Base-by-base conservation (phyloP, 1,284 basidiomycete species). In the Pseudozyma thailandica region DNA sequence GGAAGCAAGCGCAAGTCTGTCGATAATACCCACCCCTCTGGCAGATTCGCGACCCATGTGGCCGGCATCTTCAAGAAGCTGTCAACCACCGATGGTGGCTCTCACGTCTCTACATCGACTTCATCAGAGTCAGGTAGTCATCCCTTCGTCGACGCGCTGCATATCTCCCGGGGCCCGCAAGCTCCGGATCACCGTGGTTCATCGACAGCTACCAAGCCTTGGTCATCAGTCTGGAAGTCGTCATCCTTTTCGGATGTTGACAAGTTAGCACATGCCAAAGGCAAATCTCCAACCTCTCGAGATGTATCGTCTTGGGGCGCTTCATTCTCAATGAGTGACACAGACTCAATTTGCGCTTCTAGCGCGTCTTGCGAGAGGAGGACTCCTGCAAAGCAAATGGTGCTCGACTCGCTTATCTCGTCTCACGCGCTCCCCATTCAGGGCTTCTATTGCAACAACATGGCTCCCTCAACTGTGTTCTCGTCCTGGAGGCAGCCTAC, bases 341-440 rank as follows among this genome's bases (percentile, higher is more conserved):
- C n/a, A n/a, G n/a, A n/a, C n/a, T n/a, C n/a, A n/a, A n/a, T n/a
- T n/a, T n/a, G n/a, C n/a, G n/a, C n/a, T n/a, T n/a, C n/a, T n/a
- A n/a, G n/a, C n/a, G n/a, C n/a, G n/a, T n/a, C n/a, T n/a, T n/a
- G n/a, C n/a, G n/a, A n/a, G n/a, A n/a, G n/a, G n/a, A n/a, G 20
- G 3, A n/a, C 31, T 8, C 20, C 46, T 18, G 50, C 43, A 4
- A 38, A 46, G 3, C 57, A 71, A 18, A 26, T 71, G 23, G 53
- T 71, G 18, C 54, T 71, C 2, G 62, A 71, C 38, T 60, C 61
- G 8, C 62, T 71, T 15, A 63, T 71, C 31, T 53, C 51, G 1
- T 71, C 68, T 2, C 68, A 56, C 31, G 53, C 68, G 0, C 38
- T 71, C 4, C 68, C 68, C 4, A 65, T 71, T 12, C 57, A 53